Conservation (phyloP, 495 filamentous ascomycete genomes). For the Penicillium antarcticum region DNA sequence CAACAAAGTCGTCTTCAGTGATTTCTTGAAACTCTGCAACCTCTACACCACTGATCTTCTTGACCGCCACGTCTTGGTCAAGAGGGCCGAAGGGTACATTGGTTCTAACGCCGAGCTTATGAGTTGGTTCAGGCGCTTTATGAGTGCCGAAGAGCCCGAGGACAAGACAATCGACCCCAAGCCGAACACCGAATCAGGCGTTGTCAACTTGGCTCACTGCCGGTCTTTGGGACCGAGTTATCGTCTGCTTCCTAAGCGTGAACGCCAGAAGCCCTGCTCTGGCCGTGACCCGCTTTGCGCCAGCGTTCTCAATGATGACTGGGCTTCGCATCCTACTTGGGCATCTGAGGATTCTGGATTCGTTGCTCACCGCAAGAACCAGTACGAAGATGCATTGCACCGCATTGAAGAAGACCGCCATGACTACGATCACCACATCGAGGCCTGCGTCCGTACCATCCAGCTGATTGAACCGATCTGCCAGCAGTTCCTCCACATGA, state of each 20-base stretch:
- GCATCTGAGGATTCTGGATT: constrained; percentile 98
- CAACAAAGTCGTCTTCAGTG: constrained; percentile 86
- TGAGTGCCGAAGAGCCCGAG: constrained; percentile 62
- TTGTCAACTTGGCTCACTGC: constrained; percentile 88
- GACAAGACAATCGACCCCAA: constrained; percentile 79
- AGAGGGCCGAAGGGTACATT: constrained; percentile 81
- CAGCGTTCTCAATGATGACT: constrained; percentile 91
- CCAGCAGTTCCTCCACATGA: constrained; percentile 77
- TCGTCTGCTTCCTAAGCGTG: constrained; percentile 81
- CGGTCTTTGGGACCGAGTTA: constrained; percentile 93
- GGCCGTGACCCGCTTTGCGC: constrained; percentile 92
- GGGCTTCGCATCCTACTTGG: constrained; percentile 99
- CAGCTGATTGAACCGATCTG: constrained; percentile 93
- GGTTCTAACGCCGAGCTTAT: constrained; percentile 84
- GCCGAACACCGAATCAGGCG: constrained; percentile 65
- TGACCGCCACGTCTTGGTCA: constrained; percentile 71
- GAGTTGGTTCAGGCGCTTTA: constrained; percentile 77
- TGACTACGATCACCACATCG: constrained; percentile 98
- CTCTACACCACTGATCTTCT: constrained; percentile 89
- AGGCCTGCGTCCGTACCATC: constrained; percentile 87
- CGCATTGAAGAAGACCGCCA: constrained; percentile 97
- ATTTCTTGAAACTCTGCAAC: constrained; percentile 95
- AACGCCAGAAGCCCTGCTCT: constrained; percentile 81
- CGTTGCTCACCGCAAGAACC: constrained; percentile 95
- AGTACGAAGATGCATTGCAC: constrained; percentile 87